phyloP scores from a whole-genome alignment of 2,329 filamentous ascomycete genomes.

The Alternaria brassicicola region DNA sequence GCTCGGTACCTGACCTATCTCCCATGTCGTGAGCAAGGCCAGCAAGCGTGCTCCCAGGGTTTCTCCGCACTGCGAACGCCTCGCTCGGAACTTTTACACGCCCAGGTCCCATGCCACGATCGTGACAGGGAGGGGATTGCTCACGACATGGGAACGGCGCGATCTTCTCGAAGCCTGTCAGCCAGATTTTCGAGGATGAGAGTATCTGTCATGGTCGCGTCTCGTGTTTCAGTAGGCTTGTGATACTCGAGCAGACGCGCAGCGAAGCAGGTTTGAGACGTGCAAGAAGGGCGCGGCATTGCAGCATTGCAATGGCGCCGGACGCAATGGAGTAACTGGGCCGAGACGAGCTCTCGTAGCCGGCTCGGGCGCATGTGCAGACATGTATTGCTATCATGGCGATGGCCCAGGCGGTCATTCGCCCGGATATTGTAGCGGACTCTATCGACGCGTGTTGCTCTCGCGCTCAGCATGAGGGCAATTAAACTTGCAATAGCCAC shows the following conservation, averaged over 20 bases:
- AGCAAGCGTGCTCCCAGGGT: conserved; percentile 44
- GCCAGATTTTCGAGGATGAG: conserved; percentile 9
- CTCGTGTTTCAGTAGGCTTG: conserved; percentile 33
- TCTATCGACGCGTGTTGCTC: conserved; percentile 32
- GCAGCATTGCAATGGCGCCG: conserved; percentile 13
- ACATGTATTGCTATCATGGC: conserved; percentile 16
- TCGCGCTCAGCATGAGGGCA: conserved; percentile 33
- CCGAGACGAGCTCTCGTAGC: conserved; percentile 18
- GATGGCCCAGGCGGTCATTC: conserved; percentile 24
- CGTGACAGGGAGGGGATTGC: conserved; percentile 34
- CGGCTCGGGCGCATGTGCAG: conserved; percentile 16
- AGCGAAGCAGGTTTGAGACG: conserved; percentile 29
- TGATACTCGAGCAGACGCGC: conserved; percentile 18
- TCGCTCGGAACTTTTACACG: conserved; percentile 47
- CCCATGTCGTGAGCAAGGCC: conserved; percentile 45
- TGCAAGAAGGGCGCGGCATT: conserved; percentile 23
- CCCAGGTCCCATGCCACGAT: conserved; percentile 49
- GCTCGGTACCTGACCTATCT: conserved; percentile 46
- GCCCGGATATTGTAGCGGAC: conserved; percentile 15
- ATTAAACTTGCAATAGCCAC: conserved; percentile 36
- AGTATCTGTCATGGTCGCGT: conserved; percentile 24
- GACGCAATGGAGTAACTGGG: conserved; percentile 23
- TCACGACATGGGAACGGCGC: conserved; percentile 29
- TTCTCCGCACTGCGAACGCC: conserved; percentile 49
- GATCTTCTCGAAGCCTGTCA: conserved; percentile 38